Conservation (phyloP, 2,329 filamentous ascomycete genomes). For the Pseudocercospora eumusae region DNA sequence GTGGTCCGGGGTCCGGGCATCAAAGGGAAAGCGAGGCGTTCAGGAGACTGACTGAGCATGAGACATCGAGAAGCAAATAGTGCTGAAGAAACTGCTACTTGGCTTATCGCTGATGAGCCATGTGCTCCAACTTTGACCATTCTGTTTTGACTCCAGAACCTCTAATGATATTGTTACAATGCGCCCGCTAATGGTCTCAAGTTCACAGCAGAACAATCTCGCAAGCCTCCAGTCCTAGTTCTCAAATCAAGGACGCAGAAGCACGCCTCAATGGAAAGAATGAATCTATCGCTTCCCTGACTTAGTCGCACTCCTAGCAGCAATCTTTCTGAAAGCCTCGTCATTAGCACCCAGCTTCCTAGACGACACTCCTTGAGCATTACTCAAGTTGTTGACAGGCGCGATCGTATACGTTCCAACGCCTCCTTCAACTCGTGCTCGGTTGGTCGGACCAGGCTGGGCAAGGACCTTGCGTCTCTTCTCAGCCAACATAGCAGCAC, state of each 20-base stretch:
- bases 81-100: neutral
- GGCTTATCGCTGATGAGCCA: neutral
- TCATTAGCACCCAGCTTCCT: slow-evolving; percentile 35
- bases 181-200: neutral
- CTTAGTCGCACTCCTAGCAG: slow-evolving; percentile 27
- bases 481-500: slow-evolving; percentile 49
- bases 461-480: slow-evolving; percentile 56
- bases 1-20: neutral
- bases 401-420: slow-evolving; percentile 64
- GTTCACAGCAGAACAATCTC: neutral
- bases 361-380: slow-evolving; percentile 33
- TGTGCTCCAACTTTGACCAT: neutral
- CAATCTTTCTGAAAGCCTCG: slow-evolving; percentile 41
- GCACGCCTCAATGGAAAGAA: neutral
- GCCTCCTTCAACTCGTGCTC: slow-evolving; percentile 61
- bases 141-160: neutral
- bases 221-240: neutral
- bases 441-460: slow-evolving; percentile 56
- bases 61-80: neutral
- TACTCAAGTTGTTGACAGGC: slow-evolving; percentile 56
- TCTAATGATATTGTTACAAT: neutral
- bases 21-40: slow-evolving; percentile 2
- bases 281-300: slow-evolving; percentile 16
- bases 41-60: neutral
- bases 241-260: neutral